Evolutionary conservation across 805 yeast species (phyloP), one percentile per base, ranked within the genome.

Genomic region (Yarrowia deformans): DNA sequence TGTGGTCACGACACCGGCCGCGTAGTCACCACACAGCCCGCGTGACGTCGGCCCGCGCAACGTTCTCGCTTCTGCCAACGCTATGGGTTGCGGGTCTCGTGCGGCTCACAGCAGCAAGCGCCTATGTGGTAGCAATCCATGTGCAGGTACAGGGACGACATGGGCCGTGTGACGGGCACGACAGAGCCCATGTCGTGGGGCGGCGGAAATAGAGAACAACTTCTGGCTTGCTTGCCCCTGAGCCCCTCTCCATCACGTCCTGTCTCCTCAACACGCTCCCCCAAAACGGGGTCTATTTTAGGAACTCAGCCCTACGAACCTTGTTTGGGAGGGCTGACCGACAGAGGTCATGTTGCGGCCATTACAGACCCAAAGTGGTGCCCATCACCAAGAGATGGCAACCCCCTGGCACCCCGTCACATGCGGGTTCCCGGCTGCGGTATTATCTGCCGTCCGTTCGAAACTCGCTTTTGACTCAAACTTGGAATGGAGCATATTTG

Each of bases 251-350:
- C n/a, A n/a, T n/a, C n/a, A n/a, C n/a, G n/a, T n/a, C n/a, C n/a
- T n/a, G n/a, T n/a, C n/a, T n/a, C n/a, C n/a, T n/a, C n/a, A n/a
- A n/a, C n/a, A n/a, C n/a, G n/a, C n/a, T n/a, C n/a, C n/a, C n/a
- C n/a, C n/a, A n/a, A n/a, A n/a, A n/a, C n/a, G n/a, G n/a, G n/a
- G n/a, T n/a, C 63, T 56, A 55, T 55, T 55, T 55, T 55, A 19
- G 61, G 61, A 12, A 39, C 16, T 55, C 61, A 55, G 61, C 61
- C 61, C 61, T 55, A 35, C 61, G 35, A 56, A 56, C 63, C 63
- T 56, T 56, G 63, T 40, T 56, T 23, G 45, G 19, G 63, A 54
- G 60, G 43, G 60, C 58, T 54, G 58, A 39, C 45, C 35, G 45
- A 52, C 58, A n/a, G 1, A 0, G 43, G 43, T 35, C 43, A 19